These are phyloP conservation scores for Candida awuae DNA, from an alignment of 805 yeast species.

Conservation along the genomic window DNA sequence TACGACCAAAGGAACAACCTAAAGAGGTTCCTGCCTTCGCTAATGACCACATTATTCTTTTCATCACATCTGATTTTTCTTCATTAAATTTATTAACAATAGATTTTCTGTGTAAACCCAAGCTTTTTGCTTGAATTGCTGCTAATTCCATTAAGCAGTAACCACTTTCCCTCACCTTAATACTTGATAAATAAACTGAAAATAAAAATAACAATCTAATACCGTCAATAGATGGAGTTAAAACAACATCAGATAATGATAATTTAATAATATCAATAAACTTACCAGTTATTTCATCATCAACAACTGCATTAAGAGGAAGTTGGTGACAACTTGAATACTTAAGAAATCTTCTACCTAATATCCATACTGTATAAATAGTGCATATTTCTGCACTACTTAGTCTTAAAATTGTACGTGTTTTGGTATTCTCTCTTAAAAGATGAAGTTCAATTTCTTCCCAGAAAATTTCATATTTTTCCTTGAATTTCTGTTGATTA, in stretches of 20 bases:
- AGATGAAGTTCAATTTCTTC: conserved; percentile 22
- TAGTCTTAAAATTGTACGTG: conserved; percentile 16
- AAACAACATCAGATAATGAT: conserved; percentile 35
- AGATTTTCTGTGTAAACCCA: conserved; percentile 39
- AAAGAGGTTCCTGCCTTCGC: conserved; percentile 34
- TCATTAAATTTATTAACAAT: conserved; percentile 29
- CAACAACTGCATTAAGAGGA: conserved; percentile 19
- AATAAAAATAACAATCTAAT: conserved; percentile 36
- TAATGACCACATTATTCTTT: conserved; percentile 38
- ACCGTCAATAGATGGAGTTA: conserved; percentile 39
- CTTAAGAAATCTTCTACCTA: conserved; percentile 30
- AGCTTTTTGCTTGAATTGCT: conserved; percentile 38
- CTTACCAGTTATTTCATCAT: conserved; percentile 22
- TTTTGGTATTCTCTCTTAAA: conserved; percentile 5
- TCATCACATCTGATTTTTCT: conserved; percentile 33
- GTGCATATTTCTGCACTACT: conserved; percentile 34
- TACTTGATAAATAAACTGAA: conserved; percentile 37
- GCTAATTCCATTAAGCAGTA: conserved; percentile 42
- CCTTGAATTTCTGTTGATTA: conserved; percentile 28
- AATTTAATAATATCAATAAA: conserved; percentile 36
- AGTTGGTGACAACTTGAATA: conserved; percentile 21
- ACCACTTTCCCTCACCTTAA: conserved; percentile 40
- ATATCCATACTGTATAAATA: conserved; percentile 40
- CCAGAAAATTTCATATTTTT: conserved; percentile 35
- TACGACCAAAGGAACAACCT: conserved; percentile 39